A percentile compares a stretch with the other conserved stretches of the same genome.
These are phyloP conservation scores for Penicillium paxilli DNA, from an alignment of 495 filamentous ascomycete genomes.

Conservation along the genomic window DNA sequence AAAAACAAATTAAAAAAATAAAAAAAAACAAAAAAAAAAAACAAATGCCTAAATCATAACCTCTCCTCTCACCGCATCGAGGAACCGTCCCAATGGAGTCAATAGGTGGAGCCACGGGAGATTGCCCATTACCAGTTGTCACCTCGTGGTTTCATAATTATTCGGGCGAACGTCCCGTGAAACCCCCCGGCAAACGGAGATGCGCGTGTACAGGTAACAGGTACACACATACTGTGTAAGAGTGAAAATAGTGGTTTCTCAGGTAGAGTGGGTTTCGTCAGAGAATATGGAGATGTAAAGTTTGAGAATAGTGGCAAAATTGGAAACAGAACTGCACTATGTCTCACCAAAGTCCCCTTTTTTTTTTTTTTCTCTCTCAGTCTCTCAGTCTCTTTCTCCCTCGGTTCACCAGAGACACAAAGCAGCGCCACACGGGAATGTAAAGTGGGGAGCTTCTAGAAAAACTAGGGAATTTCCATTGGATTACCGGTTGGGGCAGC, in stretches of 20 bases:
- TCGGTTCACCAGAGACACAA: not conserved
- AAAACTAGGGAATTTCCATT: slow-evolving; percentile 36
- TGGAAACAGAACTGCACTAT: not conserved
- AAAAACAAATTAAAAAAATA: not conserved
- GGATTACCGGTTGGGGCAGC: slow-evolving; percentile 37
- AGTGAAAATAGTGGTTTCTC: not conserved
- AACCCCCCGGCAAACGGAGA: not conserved
- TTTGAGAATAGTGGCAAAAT: not conserved
- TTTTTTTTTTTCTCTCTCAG: no score
- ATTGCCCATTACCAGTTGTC: slow-evolving; percentile 31
- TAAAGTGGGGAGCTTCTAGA: slow-evolving; percentile 42
- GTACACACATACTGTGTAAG: no score
- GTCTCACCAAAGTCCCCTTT: not conserved
- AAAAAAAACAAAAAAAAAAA: slow-evolving; percentile 7
- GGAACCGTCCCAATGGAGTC: slow-evolving; percentile 28
- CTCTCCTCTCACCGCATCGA: slow-evolving; percentile 24
- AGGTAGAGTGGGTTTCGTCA: not conserved
- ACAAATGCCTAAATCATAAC: no score
- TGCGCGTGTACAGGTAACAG: no score
- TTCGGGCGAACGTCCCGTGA: slow-evolving; percentile 3
- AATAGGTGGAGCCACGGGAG: slow-evolving; percentile 30
- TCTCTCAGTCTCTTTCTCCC: no score
- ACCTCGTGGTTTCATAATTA: slow-evolving; percentile 32
- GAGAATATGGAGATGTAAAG: not conserved
- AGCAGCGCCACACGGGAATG: slow-evolving; percentile 26